Conservation (phyloP, 2,329 filamentous ascomycete species). For the Colletotrichum tropicale region DNA sequence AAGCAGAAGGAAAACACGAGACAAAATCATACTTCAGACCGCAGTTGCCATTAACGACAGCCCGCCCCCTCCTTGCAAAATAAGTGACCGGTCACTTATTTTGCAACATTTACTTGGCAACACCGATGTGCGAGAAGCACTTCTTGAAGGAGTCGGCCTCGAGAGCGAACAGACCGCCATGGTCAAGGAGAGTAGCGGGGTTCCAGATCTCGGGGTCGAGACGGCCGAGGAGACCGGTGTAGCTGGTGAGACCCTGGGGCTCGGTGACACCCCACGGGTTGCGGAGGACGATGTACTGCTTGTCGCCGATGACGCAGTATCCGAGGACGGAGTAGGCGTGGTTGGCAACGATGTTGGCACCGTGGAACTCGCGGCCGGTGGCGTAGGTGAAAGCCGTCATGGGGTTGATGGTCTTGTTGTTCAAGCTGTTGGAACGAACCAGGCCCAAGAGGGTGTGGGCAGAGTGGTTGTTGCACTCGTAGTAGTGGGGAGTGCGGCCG, state of each 20-base stretch:
- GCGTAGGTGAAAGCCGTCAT: slow-evolving; percentile 46
- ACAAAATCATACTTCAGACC: not conserved
- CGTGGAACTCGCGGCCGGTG: slow-evolving; percentile 38
- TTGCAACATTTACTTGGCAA: slow-evolving; percentile 22
- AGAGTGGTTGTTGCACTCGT: slow-evolving; percentile 34
- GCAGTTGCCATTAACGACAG: not conserved
- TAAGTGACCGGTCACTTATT: slow-evolving; percentile 7
- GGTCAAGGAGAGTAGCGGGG: slow-evolving; percentile 39
- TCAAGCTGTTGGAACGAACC: slow-evolving; percentile 42
- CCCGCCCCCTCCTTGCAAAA: not conserved
- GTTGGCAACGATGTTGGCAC: slow-evolving; percentile 48
- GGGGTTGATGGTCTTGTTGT: slow-evolving; percentile 47
- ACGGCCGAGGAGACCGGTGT: slow-evolving; percentile 40
- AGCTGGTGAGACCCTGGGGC: slow-evolving; percentile 42
- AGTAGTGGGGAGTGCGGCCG: slow-evolving; percentile 41
- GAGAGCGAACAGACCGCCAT: slow-evolving; percentile 39
- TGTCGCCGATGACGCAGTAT: slow-evolving; percentile 36
- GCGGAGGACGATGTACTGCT: slow-evolving; percentile 45
- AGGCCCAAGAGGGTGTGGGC: slow-evolving; percentile 38
- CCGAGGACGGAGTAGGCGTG: slow-evolving; percentile 49
- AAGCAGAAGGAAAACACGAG: not conserved
- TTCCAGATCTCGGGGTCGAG: slow-evolving; percentile 41
- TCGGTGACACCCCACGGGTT: slow-evolving; percentile 50
- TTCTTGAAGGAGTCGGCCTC: slow-evolving; percentile 40
- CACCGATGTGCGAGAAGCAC: slow-evolving; percentile 34